Conservation (phyloP, 106 monocot species). For the Phalaenopsis aphrodite region DNA sequence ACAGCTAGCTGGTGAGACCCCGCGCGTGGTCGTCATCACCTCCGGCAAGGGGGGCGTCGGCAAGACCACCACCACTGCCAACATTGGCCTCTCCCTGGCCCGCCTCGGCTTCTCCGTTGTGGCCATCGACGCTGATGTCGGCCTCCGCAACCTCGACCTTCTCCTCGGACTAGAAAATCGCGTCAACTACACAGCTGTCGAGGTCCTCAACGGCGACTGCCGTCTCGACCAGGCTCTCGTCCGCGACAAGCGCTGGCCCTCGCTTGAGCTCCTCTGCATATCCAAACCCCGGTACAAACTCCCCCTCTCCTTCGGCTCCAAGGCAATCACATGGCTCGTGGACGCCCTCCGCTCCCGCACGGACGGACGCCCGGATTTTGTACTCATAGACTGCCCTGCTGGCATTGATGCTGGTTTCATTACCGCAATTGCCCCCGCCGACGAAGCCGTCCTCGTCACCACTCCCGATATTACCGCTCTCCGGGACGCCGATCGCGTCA, state of each 20-base stretch:
- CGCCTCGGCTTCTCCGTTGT: constrained; percentile 70
- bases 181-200: constrained; percentile 21
- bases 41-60: constrained; percentile 98
- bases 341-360: constrained; percentile 32
- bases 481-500: constrained; percentile 84
- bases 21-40: constrained; percentile 77
- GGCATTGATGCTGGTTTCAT: constrained; percentile 88
- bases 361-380: constrained; percentile 38
- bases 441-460: constrained; percentile 84
- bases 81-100: constrained; percentile 81
- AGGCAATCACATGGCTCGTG: constrained; percentile 17
- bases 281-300: constrained; percentile 15
- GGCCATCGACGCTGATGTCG: constrained; percentile 77
- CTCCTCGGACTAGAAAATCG: constrained; percentile 86
- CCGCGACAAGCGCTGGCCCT: constrained; percentile 17
- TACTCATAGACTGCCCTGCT: constrained; percentile 96
- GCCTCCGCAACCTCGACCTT: constrained; percentile 93
- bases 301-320: constrained; percentile 11
- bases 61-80: constrained; percentile 94
- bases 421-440: constrained; percentile 87
- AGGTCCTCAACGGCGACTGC: constrained; percentile 24
- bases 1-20: constrained; percentile 58
- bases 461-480: constrained; percentile 92
- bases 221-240: constrained; percentile 29
- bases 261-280: constrained; percentile 34